Evolutionary conservation across 2,329 filamentous ascomycete species (phyloP), one percentile per base, ranked within the genome.

Genomic region (Hypoxylon sp.): DNA sequence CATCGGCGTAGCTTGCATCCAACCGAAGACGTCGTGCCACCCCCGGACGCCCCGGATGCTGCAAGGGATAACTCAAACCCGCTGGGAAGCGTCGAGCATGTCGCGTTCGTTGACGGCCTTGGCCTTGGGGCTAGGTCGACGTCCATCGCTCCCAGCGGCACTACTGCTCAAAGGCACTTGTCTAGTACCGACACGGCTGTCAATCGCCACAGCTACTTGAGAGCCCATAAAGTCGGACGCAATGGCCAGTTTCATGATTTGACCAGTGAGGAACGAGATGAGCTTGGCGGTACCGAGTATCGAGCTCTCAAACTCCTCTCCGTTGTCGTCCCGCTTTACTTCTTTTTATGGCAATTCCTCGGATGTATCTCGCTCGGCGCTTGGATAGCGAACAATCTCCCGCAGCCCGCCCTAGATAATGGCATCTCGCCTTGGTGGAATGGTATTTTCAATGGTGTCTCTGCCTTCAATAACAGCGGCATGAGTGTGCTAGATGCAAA

Each of bases 401-500:
- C 87, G 0, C 79, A 80, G 7, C 79, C 83, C 3, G 83, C 88
- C 0, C 74, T 79, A 1, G 78, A 76, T 3, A 91, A 92, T 75
- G 87, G 85, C 11, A 83, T 90, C 59, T 87, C 88, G 64, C 87
- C 90, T 35, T 91, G 88, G 87, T 92, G 90, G 89, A 81, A 88
- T 2, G 90, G 90, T 44, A 85, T 88, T 48, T 92, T 92, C 79
- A 89, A 91, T 67, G 88, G 87, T 1, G 85, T 88, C 3, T 91
- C 88, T 17, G 90, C 89, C 0, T 92, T 92, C 78, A 91, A 91
- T 78, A 92, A 92, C 71, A 89, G 85, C n/a, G 89, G 90, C 44
- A 91, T 92, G 88, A 87, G 86, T 19, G 81, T 92, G 37, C 79
- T 92, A 11, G 89, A 92, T 75, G 84, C 86, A 44, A 91, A 91